Evolutionary conservation across 2,329 filamentous ascomycete species (phyloP), one percentile per base, ranked within the genome.

Genomic region (Raffaelea albimanens): DNA sequence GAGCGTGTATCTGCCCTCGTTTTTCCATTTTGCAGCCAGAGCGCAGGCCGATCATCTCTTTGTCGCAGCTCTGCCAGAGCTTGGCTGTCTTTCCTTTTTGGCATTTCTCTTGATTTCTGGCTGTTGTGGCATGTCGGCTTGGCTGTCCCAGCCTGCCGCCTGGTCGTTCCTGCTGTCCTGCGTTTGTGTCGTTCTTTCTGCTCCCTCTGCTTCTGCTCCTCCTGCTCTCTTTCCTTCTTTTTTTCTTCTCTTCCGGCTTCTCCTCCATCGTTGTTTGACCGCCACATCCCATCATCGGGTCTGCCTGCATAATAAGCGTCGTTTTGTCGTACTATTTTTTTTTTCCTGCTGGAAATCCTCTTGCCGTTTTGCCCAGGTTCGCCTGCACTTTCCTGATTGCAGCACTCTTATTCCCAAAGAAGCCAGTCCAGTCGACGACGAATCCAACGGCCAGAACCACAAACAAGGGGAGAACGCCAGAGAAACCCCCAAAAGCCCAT

Each of bases 301-400:
- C 11, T 13, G 33, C 23, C 8, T 18, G 14, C 8, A 21, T 19
- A 19, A 23, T 33, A 33, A 21, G 21, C 25, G 34, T 13, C 40
- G 11, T 18, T 39, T 18, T 41, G 16, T 25, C 9, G 43, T 38
- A 41, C 5, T 43, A 20, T 31, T 40, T 31, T 40, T 43, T 8
- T 44, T n/a, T n/a, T n/a, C n/a, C n/a, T n/a, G n/a, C n/a, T n/a
- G n/a, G 31, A 16, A 33, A n/a, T 22, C 25, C 18, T 43, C 43
- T 44, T 47, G 20, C 21, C 21, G 23, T 20, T 36, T 49, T 13
- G 25, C 25, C 25, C 25, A 29, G 25, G 33, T 50, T 38, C 34
- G 34, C 34, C 14, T 38, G 14, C 34, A 38, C 34, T 38, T 38
- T 38, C 34, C 34, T 19, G 14, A 38, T 38, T 38, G 25, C 25